Evolutionary conservation across 371 early-diverging fungal genomes (phyloP), one percentile per base, ranked within the genome.

Genomic region (Syncephalastrum monosporum): DNA sequence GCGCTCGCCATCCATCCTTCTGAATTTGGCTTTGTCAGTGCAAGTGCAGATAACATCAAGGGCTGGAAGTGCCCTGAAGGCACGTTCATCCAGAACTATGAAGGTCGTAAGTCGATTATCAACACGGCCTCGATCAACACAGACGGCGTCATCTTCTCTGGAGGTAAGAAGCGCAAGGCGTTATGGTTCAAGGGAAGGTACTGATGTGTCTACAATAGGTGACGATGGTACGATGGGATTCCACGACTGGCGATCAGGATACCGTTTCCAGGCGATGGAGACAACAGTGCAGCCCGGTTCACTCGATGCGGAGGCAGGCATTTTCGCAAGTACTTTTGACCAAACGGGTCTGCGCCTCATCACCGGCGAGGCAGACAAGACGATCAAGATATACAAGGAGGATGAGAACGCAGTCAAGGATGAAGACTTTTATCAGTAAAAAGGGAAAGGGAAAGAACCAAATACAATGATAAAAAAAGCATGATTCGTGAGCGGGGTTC

Each of bases 291-390:
- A 97, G 68, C 97, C 98, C 15, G 99, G 98, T 52, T 96, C 96
- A n/a, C 72, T 98, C 50, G 96, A 94, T 60, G 89, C 89, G 56
- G 99, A 98, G 74, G 92, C 94, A 5, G 98, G 97, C 48, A 87
- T 98, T 45, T 97, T 98, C 56, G 86, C 91, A 57, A 93, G 94
- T 52, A 85, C 93, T 2, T 98, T 98, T 82, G 98, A 98, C 71
- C 86, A 84, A 55, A 92, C 98, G 4, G 97, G 98, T 0, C 74
- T 90, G 44, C 90, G 98, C 50, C 81, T 99, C 42, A 92, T 98
- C 56, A 99, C 99, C 0, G 95, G 97, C 60, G 99, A 98, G 75
- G 97, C 96, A 0, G 99, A 98, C 76, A 98, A 98, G 79, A 92
- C 96, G 1, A 95, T 98, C 76, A 98, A 99, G 78, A 92, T 99